Conservation (phyloP, 805 yeast genomes). For the Myxozyma melibiosi region DNA sequence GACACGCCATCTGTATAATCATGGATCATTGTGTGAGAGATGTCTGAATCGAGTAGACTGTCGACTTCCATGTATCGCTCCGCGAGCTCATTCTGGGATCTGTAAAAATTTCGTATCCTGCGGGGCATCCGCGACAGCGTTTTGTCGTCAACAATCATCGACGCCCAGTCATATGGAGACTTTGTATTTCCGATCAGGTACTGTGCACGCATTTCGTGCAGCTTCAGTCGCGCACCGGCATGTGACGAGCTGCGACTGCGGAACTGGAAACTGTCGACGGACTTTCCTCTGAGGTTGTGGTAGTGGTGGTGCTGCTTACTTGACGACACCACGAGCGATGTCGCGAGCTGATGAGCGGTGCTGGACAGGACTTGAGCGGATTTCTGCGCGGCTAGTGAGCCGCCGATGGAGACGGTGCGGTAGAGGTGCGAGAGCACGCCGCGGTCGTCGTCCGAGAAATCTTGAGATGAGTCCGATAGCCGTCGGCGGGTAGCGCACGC, state of each 20-base stretch:
- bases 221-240: slow-evolving; percentile 32
- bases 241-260: slow-evolving; percentile 1
- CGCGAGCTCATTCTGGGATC: slow-evolving; percentile 61
- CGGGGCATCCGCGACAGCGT: slow-evolving; percentile 37
- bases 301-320: slow-evolving; percentile 19
- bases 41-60: slow-evolving; percentile 66
- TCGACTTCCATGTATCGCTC: slow-evolving; percentile 63
- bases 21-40: slow-evolving; percentile 64
- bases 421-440: slow-evolving; percentile 9
- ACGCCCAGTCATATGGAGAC: slow-evolving; percentile 50
- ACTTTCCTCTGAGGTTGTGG: no score
- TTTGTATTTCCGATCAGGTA: slow-evolving; percentile 50
- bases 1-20: slow-evolving; percentile 48
- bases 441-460: not conserved
- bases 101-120: slow-evolving; percentile 51
- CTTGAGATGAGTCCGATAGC: not conserved
- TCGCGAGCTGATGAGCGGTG: slow-evolving; percentile 11
- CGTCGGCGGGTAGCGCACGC: not conserved
- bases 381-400: slow-evolving; percentile 4
- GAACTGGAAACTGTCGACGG: not conserved
- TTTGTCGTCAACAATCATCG: slow-evolving; percentile 34
- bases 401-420: slow-evolving; percentile 19
- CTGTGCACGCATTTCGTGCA: slow-evolving; percentile 51
- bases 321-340: slow-evolving; percentile 22
- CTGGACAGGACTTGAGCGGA: slow-evolving; percentile 1